A percentile compares a stretch with the other conserved stretches of the same genome.
These are phyloP conservation scores for Hymenotorrendiella dingleyae DNA, from an alignment of 2,329 filamentous ascomycete genomes.

Conservation along the genomic window DNA sequence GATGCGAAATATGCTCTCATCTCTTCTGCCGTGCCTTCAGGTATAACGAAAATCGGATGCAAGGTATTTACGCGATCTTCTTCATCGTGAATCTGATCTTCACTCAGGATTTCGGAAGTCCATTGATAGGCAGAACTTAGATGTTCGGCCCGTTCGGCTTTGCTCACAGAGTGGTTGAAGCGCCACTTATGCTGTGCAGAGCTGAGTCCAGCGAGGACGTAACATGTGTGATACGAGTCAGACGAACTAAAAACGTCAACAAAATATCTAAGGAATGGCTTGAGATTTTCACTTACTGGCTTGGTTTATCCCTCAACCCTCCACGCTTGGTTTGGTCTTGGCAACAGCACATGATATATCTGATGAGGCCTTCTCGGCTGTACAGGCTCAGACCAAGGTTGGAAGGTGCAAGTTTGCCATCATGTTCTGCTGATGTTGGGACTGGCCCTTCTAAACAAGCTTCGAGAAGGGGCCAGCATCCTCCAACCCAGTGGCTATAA, in stretches of 20 bases:
- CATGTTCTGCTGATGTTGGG: no score
- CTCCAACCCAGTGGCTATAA: constrained; percentile 96
- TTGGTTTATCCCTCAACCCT: constrained; percentile 88
- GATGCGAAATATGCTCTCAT: constrained; percentile 26
- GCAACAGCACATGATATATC: constrained; percentile 87
- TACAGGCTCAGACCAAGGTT: constrained; percentile 48
- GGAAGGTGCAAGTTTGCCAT: no score
- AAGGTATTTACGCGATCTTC: constrained; percentile 63
- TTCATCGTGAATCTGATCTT: constrained; percentile 62
- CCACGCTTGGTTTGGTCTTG: constrained; percentile 67
- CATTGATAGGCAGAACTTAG: constrained; percentile 33
- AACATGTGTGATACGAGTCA: constrained; percentile 90
- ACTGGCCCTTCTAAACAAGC: constrained; percentile 59
- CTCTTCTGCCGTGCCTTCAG: constrained; percentile 45
- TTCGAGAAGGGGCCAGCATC: constrained; percentile 88
- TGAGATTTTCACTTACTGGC: constrained; percentile 57
- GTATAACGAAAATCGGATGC: constrained; percentile 83
- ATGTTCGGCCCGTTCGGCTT: constrained; percentile 27
- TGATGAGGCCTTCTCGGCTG: constrained; percentile 75
- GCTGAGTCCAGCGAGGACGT: constrained; percentile 81
- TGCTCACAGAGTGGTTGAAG: constrained; percentile 32
- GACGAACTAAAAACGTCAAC: constrained; percentile 48
- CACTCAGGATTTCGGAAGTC: constrained; percentile 37
- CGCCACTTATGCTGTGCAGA: constrained; percentile 68
- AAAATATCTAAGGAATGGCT: constrained; percentile 14